Evolutionary conservation across 257 asterid species (phyloP), one percentile per base, ranked within the genome.

Genomic region (Capsicum baccatum): DNA sequence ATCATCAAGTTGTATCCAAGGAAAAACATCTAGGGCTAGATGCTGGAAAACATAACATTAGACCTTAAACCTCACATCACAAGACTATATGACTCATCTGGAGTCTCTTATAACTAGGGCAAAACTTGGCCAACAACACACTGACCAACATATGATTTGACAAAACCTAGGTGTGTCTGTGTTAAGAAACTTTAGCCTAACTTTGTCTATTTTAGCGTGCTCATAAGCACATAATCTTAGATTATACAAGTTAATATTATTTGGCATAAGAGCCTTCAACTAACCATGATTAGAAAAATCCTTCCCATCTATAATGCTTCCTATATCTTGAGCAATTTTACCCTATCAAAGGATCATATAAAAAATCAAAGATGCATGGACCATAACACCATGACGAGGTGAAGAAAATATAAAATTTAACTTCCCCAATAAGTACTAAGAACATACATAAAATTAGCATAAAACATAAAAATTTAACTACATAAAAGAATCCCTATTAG

Each of bases 281-380:
- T 86, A 97, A 79, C 84, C 81, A 85, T 79, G 85, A 84, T 68
- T 90, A n/a, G 90, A 84, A 14, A 92, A 81, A 26, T 85, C 84
- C 89, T 89, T 94, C 86, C 88, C 94, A 67, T 39, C 90, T 39
- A 88, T 79, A 81, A 89, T 89, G 76, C 89, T 85, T 69, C 90
- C 94, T 55, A 85, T 33, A 69, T 87, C 89, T 80, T 87, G 94
- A 89, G 91, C 73, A 70, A 82, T 92, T 90, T 88, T 88, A 76
- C 82, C 92, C 99, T 95, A 88, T 44, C 55, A 79, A 86, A 84
- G 64, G 52, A 10, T 70, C 67, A 85, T 60, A 57, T 42, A 39
- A 56, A 76, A 67, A 17, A 39, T 55, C 59, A 21, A 33, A 83
- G 64, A 78, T 54, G 33, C 64, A 54, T 78, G 81, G 54, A 16